Percentiles rank a stretch among this genome's conserved stretches.
These are phyloP conservation scores for Globisporangium radiosum DNA, from an alignment of 352 stramenopile genomes.

Conservation along the genomic window DNA sequence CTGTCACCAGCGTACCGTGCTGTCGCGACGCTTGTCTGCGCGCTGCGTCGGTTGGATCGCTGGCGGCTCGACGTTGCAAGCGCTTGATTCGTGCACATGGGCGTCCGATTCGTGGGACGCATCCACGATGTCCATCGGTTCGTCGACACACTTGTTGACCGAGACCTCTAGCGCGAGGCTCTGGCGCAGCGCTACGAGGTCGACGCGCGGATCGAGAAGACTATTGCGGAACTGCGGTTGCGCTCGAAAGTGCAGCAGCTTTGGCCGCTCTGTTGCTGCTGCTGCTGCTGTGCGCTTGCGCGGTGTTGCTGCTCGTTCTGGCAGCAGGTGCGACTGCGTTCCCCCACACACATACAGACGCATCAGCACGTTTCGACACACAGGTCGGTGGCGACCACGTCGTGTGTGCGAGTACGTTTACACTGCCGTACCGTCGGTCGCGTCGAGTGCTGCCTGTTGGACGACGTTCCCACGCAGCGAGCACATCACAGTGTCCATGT, in stretches of 20 bases:
- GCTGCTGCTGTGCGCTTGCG: too few species aligned
- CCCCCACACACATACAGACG: neutral
- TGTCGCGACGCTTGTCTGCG: neutral
- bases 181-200: conserved; percentile 2
- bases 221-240: neutral
- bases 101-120: neutral
- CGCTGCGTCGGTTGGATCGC: neutral
- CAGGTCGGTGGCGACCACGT: neutral
- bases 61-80: neutral
- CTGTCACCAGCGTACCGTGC: neutral
- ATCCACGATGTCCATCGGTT: neutral
- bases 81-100: neutral
- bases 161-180: neutral
- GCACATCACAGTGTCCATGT: too few species aligned
- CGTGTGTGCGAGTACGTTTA: neutral
- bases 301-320: neutral
- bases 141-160: neutral
- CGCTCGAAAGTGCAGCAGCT: conserved; percentile 4
- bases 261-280: neutral
- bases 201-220: conserved; percentile 2
- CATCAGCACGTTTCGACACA: neutral
- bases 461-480: too few species aligned
- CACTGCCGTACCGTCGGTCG: neutral
- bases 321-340: neutral
- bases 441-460: neutral